These are phyloP conservation scores for Penicillium paxilli DNA, from an alignment of 495 filamentous ascomycete species.

Conservation along the genomic window DNA sequence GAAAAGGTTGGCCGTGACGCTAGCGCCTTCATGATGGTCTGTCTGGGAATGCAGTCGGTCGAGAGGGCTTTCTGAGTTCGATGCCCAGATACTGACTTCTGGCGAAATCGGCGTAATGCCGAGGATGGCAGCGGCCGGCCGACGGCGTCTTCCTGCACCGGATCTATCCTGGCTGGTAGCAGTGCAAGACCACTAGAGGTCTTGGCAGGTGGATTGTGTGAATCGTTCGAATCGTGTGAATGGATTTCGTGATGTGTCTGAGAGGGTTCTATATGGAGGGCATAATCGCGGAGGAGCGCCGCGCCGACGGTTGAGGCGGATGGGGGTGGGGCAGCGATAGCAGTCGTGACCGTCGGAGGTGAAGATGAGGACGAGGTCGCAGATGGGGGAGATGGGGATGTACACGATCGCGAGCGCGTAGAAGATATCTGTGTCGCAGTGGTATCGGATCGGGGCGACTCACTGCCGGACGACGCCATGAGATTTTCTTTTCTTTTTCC, in stretches of 20 bases:
- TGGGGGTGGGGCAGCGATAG: conserved; percentile 20
- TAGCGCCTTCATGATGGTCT: conserved; percentile 87
- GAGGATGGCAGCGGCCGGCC: conserved; percentile 28
- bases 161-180: conserved; percentile 22
- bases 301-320: conserved; percentile 31
- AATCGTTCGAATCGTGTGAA: background rate
- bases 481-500: background rate
- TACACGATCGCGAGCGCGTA: background rate
- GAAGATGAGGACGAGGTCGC: conserved; percentile 12
- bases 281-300: conserved; percentile 47
- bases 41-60: conserved; percentile 72
- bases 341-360: conserved; percentile 8
- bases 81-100: conserved; percentile 41
- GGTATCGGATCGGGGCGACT: conserved; percentile 21
- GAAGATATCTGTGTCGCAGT: conserved; percentile 7
- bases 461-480: conserved; percentile 27
- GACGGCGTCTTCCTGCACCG: conserved; percentile 33
- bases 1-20: conserved; percentile 64
- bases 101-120: conserved; percentile 38
- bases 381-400: conserved; percentile 12
- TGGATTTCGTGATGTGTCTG: conserved; percentile 36
- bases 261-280: conserved; percentile 40
- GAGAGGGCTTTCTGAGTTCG: conserved; percentile 64
- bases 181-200: conserved; percentile 10
- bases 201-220: conserved; percentile 20